Percentiles rank a stretch among this genome's conserved stretches.
These are phyloP conservation scores for Aureobasidium sp. DNA, from an alignment of 2,329 filamentous ascomycete genomes.

Conservation along the genomic window DNA sequence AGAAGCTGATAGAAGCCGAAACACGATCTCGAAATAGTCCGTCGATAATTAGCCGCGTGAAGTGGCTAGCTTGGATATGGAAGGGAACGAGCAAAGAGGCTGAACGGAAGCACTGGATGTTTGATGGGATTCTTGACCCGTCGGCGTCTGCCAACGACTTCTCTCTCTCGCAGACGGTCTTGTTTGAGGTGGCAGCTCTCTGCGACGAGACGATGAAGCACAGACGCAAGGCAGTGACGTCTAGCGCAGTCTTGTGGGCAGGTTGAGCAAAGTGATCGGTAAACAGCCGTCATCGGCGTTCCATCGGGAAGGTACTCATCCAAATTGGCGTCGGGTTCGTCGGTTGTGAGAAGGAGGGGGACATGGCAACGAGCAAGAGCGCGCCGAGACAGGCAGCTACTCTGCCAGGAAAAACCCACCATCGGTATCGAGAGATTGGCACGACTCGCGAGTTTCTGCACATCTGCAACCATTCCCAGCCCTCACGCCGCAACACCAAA, in stretches of 20 bases:
- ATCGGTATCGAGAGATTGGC: not conserved
- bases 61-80: not conserved
- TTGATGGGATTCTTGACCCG: not conserved
- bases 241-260: not conserved
- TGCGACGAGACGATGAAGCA: slow-evolving; percentile 1
- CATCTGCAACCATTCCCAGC: not conserved
- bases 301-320: slow-evolving; percentile 12
- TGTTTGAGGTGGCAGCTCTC: not conserved
- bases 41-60: not conserved
- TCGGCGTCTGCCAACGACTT: slow-evolving; percentile 5
- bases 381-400: not conserved
- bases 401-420: not conserved
- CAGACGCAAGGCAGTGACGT: slow-evolving; percentile 5
- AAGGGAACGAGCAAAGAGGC: slow-evolving; percentile 1
- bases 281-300: slow-evolving; percentile 14
- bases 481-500: slow-evolving; percentile 5
- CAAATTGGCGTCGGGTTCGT: slow-evolving; percentile 10
- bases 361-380: not conserved
- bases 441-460: not conserved
- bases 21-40: slow-evolving; percentile 1
- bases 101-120: slow-evolving; percentile 1
- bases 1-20: slow-evolving; percentile 3
- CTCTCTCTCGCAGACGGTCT: not conserved
- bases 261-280: slow-evolving; percentile 12
- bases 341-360: not conserved